phyloP scores from a whole-genome alignment of 1,284 basidiomycete genomes.

The Ustilago sp. region DNA sequence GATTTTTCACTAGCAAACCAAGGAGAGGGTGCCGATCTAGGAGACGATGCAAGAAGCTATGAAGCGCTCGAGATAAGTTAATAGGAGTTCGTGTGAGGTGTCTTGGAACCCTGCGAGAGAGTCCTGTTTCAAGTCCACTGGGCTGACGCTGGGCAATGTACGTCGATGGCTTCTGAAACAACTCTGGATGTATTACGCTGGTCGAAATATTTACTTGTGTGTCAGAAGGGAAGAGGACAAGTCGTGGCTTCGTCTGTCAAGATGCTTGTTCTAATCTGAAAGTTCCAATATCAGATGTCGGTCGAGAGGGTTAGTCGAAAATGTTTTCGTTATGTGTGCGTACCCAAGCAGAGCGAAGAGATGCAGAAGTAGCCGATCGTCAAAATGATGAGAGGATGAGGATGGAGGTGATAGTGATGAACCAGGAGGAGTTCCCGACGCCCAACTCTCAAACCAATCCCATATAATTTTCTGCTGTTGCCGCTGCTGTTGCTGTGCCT shows the following conservation, averaged over 20 bases:
- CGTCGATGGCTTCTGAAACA: not conserved
- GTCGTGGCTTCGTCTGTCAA: not conserved
- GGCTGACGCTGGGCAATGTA: not conserved
- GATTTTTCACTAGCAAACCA: not conserved
- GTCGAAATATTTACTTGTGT: not conserved
- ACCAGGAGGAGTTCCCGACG: not conserved
- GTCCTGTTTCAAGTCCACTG: not conserved
- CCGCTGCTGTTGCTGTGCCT: too few relatives aligned
- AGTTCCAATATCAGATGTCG: too few relatives aligned
- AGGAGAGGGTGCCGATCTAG: not conserved
- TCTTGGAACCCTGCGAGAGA: not conserved
- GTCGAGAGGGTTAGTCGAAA: not conserved
- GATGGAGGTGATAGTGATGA: not conserved
- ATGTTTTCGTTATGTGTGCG: not conserved
- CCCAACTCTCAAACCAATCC: too few relatives aligned
- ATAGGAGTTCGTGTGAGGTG: not conserved
- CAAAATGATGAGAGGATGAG: not conserved
- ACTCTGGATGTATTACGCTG: not conserved
- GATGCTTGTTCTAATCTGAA: too few relatives aligned
- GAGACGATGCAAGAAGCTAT: not conserved
- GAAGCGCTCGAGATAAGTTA: not conserved
- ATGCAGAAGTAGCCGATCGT: not conserved
- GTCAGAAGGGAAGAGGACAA: not conserved
- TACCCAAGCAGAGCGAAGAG: not conserved
- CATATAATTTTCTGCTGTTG: too few relatives aligned